These are phyloP conservation scores for Oemleria cerasiformis DNA, from an alignment of 306 rosid species.

Conservation along the genomic window DNA sequence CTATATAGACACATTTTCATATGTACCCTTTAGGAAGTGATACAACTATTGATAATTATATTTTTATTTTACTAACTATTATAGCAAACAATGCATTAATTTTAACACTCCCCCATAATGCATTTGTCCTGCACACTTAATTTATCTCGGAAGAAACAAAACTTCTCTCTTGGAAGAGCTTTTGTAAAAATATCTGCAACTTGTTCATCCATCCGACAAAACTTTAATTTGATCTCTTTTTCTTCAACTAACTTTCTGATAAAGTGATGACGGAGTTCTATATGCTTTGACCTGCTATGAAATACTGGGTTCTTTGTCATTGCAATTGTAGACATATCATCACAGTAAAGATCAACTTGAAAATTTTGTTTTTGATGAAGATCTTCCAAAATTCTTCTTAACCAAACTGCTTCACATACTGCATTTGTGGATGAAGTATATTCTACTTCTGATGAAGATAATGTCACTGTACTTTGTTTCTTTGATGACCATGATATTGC, in stretches of 20 bases:
- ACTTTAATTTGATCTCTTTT: not conserved
- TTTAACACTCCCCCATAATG: not conserved
- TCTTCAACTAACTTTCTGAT: not conserved
- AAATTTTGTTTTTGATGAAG: not conserved
- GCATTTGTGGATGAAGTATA: not conserved
- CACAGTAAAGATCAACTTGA: not conserved
- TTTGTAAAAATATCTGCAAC: not conserved
- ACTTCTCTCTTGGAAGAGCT: not conserved
- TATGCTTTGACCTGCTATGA: not conserved
- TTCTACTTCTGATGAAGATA: not conserved
- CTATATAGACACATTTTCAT: no score
- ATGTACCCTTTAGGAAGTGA: no score
- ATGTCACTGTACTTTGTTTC: not conserved
- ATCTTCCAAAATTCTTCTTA: not conserved
- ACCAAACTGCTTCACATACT: not conserved
- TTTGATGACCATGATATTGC: not conserved
- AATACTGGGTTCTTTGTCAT: not conserved
- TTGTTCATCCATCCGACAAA: not conserved
- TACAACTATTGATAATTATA: no score
- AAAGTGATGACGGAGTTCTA: not conserved
- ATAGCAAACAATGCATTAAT: not conserved
- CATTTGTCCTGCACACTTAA: not conserved
- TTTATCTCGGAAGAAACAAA: not conserved
- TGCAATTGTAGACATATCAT: not conserved
- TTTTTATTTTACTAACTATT: no score